Base-by-base conservation (phyloP, 805 yeast species). In the Kazachstania africana region DNA sequence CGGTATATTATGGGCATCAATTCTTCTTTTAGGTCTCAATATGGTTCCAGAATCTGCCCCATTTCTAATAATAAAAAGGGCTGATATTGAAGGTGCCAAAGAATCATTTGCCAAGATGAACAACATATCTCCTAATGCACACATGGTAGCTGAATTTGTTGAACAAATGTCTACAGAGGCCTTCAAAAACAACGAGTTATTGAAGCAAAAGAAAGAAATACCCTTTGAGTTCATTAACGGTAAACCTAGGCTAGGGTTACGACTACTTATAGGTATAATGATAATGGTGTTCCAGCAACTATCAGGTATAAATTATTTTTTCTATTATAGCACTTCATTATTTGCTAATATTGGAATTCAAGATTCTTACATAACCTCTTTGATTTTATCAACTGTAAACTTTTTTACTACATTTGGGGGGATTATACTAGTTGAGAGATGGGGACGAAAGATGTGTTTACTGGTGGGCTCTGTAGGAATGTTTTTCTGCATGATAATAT, bases 31-130 rank as follows among this genome's bases (percentile, higher is more conserved):
- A 1, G 93, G 91, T 18, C 62, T 82, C 57, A 49, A 69, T 31
- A 62, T 64, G 42, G 68, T 73, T 62, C 84, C 84, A 13, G 85
- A 78, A 59, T 72, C 80, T 23, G 77, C 83, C 37, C 61, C 78
- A 47, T 77, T 53, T 54, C 61, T 75, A 46, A 59, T 70, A 30
- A 70, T 66, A 46, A 61, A 57, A 37, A 60, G 56, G 29, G 46
- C 65, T 28, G 6, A 10, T 15, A 47, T 69, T 32, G 74, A 68
- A 12, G 71, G 64, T 28, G 83, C 83, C 28, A 70, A 59, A 47
- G 41, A 36, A 3, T 65, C 79, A 8, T 57, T 75, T 44, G 71
- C 72, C 9, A 66, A 48, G 35, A 66, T 72, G 44, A 74, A 73
- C 55, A 69, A 66, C 41, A 53, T 65, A 17, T 6, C 6, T 19